These are phyloP conservation scores for Nannizzia gypsea DNA, from an alignment of 2,329 filamentous ascomycete genomes.

Conservation along the genomic window DNA sequence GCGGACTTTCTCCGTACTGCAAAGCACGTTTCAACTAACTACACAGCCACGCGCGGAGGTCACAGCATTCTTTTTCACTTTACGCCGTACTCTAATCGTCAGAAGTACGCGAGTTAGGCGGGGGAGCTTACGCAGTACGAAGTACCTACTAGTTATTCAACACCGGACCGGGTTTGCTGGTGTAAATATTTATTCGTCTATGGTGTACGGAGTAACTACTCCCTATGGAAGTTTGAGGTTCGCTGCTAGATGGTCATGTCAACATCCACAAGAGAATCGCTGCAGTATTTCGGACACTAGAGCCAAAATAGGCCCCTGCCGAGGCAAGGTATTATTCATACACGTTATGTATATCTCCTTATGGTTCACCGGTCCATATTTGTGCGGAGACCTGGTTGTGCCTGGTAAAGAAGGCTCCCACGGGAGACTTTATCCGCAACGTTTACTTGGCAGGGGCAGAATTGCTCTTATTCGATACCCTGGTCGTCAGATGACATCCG, in stretches of 20 bases:
- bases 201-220: no score
- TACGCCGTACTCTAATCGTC: neutral
- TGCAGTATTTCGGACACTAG: neutral
- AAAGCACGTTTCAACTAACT: neutral
- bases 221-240: no score
- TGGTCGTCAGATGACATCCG: neutral
- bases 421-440: slow-evolving; percentile 3
- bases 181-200: neutral
- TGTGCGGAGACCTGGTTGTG: neutral
- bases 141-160: no score
- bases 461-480: neutral
- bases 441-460: neutral
- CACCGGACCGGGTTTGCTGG: neutral
- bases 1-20: neutral
- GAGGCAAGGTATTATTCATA: neutral
- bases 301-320: neutral
- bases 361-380: neutral
- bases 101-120: neutral
- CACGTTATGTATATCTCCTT: neutral
- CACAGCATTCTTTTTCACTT: neutral
- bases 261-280: no score
- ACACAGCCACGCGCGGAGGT: neutral
- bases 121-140: neutral
- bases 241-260: no score
- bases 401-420: neutral